A percentile compares a stretch with the other conserved stretches of the same genome.
phyloP scores from a whole-genome alignment of 305 asterid genomes.

The Withania somnifera region DNA sequence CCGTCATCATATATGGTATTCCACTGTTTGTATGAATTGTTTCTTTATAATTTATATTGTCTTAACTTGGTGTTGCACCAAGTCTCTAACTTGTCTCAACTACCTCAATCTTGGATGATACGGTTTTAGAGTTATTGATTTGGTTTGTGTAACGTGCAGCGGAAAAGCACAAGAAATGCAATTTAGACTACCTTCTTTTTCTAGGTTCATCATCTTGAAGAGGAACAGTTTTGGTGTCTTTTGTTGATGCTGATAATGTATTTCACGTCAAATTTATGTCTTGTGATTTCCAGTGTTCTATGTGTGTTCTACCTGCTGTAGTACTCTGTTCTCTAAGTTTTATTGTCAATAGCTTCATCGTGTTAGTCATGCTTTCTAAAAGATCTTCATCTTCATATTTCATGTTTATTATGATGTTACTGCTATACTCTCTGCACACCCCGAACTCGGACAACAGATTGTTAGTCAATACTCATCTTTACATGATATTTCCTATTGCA shows the following conservation, averaged over 20 bases:
- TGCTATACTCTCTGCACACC: not conserved
- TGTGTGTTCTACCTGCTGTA: not conserved
- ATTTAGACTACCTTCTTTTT: not conserved
- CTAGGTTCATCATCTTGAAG: not conserved
- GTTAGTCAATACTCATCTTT: not conserved
- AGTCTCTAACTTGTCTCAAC: not conserved
- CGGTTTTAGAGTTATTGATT: not conserved
- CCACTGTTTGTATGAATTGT: too few relatives aligned
- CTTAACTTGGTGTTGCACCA: not conserved
- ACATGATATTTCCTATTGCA: constrained; percentile 2
- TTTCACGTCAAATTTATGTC: not conserved
- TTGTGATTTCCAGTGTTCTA: not conserved
- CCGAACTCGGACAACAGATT: not conserved
- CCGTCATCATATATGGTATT: too few relatives aligned
- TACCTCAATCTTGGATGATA: not conserved
- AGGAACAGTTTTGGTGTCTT: not conserved
- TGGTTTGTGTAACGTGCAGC: not conserved
- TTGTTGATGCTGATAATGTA: not conserved
- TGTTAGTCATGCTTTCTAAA: not conserved
- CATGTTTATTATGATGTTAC: not conserved
- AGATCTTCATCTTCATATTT: not conserved
- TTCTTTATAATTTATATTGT: too few relatives aligned
- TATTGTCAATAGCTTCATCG: not conserved
- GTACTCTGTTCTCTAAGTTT: not conserved
- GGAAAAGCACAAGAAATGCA: not conserved